Evolutionary conservation across 2,329 filamentous ascomycete species (phyloP), one percentile per base, ranked within the genome.

Genomic region (Cadophora gregata): DNA sequence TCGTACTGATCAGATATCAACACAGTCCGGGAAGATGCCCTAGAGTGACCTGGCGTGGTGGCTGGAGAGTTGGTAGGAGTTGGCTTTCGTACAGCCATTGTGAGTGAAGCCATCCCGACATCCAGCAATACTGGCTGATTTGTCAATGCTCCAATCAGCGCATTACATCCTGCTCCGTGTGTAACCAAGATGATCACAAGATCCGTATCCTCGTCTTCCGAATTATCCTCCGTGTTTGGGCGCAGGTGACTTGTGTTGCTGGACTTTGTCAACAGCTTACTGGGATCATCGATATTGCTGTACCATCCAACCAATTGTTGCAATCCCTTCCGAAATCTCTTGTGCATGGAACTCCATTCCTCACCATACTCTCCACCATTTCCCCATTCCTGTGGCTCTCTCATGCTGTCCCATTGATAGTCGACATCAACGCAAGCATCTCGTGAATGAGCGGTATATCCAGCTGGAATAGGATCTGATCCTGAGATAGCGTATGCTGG

Each of bases 341-440:
- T 90, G 79, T 99, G 96, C 96, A 99, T 98, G 3, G 88, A 84
- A 33, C 93, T 91, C 96, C 96, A 99, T 79, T 98, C 96, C 79
- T 99, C 96, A 0, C 93, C 93, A 73, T 93, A 92, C 51, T 90
- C 86, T 47, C 95, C 96, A 10, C 95, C 95, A 74, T 93, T 89
- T 7, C 94, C 95, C 91, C 96, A 98, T 69, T 89, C 84, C 51
- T 93, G 84, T 0, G 92, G 88, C 2, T 85, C 81, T 16, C 91
- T 86, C 84, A 94, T 95, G 67, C 94, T 97, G 76, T 99, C 94
- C 95, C 96, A 99, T 73, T 95, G 91, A 75, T 93, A 96, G 78
- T 99, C 96, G n/a, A 97, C 85, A 60, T 91, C 86, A 5, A 92
- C 84, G 75, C 93, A 98, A 14, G 90, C 88, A 76, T 98, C 93